phyloP scores from a whole-genome alignment of 2,329 filamentous ascomycete genomes.

The Hortaea sp. region DNA sequence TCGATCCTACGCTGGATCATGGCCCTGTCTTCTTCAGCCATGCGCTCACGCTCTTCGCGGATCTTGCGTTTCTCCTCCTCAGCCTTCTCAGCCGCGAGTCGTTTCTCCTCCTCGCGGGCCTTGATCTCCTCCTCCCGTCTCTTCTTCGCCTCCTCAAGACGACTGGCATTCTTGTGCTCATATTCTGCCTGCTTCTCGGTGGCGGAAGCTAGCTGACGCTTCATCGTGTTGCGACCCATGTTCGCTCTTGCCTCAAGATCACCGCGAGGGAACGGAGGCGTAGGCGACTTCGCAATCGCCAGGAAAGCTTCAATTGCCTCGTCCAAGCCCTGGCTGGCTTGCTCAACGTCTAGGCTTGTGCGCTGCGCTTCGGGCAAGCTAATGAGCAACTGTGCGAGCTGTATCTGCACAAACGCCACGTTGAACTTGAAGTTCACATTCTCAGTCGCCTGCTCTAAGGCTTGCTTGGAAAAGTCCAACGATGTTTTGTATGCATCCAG shows the following conservation, averaged over 20 bases:
- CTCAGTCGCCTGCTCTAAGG: slow-evolving; percentile 60
- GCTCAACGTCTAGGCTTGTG: slow-evolving; percentile 68
- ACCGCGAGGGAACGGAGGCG: slow-evolving; percentile 76
- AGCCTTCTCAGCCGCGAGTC: slow-evolving; percentile 57
- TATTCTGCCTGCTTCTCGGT: slow-evolving; percentile 80
- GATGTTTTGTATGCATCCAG: slow-evolving; percentile 53
- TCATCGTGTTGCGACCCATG: slow-evolving; percentile 94
- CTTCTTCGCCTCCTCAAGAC: slow-evolving; percentile 69
- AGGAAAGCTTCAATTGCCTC: slow-evolving; percentile 66
- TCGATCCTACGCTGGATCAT: slow-evolving; percentile 61
- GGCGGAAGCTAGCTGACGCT: slow-evolving; percentile 79
- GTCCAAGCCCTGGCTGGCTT: slow-evolving; percentile 70
- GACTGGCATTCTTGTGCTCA: slow-evolving; percentile 84
- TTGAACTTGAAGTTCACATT: slow-evolving; percentile 86
- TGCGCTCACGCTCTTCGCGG: slow-evolving; percentile 72
- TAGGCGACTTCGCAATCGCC: slow-evolving; percentile 49
- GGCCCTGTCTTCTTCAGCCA: slow-evolving; percentile 63
- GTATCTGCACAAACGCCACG: slow-evolving; percentile 92
- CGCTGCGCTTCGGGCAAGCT: slow-evolving; percentile 65
- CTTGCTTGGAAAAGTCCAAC: slow-evolving; percentile 55
- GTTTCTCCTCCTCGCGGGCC: slow-evolving; percentile 66
- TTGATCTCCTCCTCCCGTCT: slow-evolving; percentile 70
- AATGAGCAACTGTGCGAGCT: slow-evolving; percentile 75
- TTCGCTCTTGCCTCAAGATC: slow-evolving; percentile 91
- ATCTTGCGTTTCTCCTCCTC: slow-evolving; percentile 70